A percentile compares a stretch with the other conserved stretches of the same genome.
Evolutionary conservation across 1,139 yeast species (phyloP).

Genomic region (Yamadazyma atmosphaerica): DNA sequence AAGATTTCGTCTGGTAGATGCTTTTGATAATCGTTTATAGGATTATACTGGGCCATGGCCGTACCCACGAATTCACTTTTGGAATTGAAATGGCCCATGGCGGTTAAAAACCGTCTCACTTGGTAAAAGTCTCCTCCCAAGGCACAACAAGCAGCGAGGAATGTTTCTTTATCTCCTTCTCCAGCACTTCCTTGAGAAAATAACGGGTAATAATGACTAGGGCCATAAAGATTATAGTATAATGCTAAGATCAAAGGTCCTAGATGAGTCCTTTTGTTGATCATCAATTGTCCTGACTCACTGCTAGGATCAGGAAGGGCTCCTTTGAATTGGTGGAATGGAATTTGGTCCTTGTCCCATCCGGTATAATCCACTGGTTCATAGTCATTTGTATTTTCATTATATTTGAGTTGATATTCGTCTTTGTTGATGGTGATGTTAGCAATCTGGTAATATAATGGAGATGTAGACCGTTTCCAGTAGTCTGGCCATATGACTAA

Average conservation of each 20-base stretch:
- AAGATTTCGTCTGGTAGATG: conserved; percentile 19
- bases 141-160: conserved; percentile 75
- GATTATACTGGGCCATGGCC: conserved; percentile 76
- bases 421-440: conserved; percentile 26
- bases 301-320: conserved; percentile 79
- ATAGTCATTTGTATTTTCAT: conserved; percentile 23
- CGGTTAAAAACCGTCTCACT: conserved; percentile 57
- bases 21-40: conserved; percentile 53
- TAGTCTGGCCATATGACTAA: conserved; percentile 50
- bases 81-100: conserved; percentile 50
- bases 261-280: conserved; percentile 65
- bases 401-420: conserved; percentile 30
- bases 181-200: conserved; percentile 85
- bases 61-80: conserved; percentile 51
- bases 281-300: conserved; percentile 80
- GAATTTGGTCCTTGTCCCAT: conserved; percentile 31
- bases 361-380: conserved; percentile 13
- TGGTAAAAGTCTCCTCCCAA: conserved; percentile 62
- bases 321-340: conserved; percentile 67
- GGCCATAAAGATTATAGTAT: conserved; percentile 81
- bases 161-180: conserved; percentile 91
- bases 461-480: conserved; percentile 49
- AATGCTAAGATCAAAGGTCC: conserved; percentile 65
- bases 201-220: conserved; percentile 76
- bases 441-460: conserved; percentile 41